phyloP scores from a whole-genome alignment of 345 rosid genomes.

The Acer saccharum region DNA sequence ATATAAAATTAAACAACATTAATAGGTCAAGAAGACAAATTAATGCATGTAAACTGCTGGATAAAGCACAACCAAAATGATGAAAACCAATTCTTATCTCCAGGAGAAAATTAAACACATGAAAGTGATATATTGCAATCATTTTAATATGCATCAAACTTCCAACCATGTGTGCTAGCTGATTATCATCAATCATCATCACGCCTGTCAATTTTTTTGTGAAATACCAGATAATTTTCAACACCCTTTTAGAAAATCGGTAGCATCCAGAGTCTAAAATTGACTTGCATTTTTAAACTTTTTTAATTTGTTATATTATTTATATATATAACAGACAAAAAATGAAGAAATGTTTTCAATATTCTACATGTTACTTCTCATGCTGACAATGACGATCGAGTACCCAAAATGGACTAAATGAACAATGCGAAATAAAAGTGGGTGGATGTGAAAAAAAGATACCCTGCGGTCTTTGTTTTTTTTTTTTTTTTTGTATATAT shows the following conservation, averaged over 20 bases:
- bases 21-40: background rate
- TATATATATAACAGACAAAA: background rate
- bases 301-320: background rate
- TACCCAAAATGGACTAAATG: background rate
- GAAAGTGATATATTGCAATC: background rate
- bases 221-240: background rate
- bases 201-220: background rate
- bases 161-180: constrained; percentile 1
- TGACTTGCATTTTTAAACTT: background rate
- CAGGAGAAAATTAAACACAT: background rate
- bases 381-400: background rate
- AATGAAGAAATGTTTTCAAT: background rate
- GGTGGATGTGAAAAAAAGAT: too few species aligned
- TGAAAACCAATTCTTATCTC: background rate
- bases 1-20: too few species aligned
- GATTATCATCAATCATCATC: background rate
- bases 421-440: background rate
- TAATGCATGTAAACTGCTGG: background rate
- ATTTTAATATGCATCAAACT: background rate
- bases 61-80: background rate
- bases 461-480: too few species aligned
- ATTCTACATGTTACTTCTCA: background rate
- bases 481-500: too few species aligned
- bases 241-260: background rate
- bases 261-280: background rate